A percentile compares a stretch with the other conserved stretches of the same genome.
phyloP scores from a whole-genome alignment of 345 rosid species.

The Tarenaya hassleriana region DNA sequence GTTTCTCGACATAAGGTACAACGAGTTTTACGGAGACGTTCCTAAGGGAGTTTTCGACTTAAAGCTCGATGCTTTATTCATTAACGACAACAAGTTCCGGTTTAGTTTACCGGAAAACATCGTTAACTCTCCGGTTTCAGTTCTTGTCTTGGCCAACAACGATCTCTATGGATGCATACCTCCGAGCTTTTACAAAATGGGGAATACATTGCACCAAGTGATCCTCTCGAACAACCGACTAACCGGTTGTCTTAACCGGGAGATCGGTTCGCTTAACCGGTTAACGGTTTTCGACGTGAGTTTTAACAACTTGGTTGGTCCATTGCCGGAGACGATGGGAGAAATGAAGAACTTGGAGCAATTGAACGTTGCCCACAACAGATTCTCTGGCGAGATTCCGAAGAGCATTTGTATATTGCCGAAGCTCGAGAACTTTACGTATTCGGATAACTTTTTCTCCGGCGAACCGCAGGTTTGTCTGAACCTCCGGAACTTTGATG shows the following conservation, averaged over 20 bases:
- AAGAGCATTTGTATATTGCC: constrained; percentile 55
- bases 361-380: constrained; percentile 63
- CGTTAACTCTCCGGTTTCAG: constrained; percentile 80
- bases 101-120: constrained; percentile 64
- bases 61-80: constrained; percentile 59
- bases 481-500: constrained; percentile 40
- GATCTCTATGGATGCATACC: constrained; percentile 77
- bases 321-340: constrained; percentile 53
- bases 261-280: constrained; percentile 51
- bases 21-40: constrained; percentile 68
- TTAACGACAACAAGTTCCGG: constrained; percentile 61
- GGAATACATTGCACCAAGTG: constrained; percentile 59
- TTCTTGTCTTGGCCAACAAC: constrained; percentile 67
- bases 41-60: constrained; percentile 60
- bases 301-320: constrained; percentile 47
- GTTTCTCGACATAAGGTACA: constrained; percentile 67
- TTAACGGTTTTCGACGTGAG: constrained; percentile 72
- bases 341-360: constrained; percentile 62
- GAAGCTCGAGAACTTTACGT: constrained; percentile 57
- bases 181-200: constrained; percentile 67
- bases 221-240: constrained; percentile 61
- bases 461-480: constrained; percentile 69
- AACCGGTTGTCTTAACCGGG: constrained; percentile 58
- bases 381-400: constrained; percentile 62
- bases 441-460: constrained; percentile 61